A percentile compares a stretch with the other conserved stretches of the same genome.
These are phyloP conservation scores for Ganoderma sinense DNA, from an alignment of 1,284 basidiomycete genomes.

Conservation along the genomic window DNA sequence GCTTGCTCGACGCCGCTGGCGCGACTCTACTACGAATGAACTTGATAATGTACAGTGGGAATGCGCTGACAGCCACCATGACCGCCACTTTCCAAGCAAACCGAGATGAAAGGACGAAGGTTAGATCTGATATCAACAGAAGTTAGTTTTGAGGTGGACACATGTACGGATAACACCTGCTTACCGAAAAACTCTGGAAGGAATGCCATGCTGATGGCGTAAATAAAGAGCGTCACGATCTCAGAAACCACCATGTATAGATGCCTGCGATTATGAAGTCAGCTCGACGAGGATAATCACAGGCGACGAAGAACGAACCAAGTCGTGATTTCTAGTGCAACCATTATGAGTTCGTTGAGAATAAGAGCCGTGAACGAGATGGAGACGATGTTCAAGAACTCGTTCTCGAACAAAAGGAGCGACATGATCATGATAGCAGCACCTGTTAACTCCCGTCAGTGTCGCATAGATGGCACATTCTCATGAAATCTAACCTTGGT, in stretches of 20 bases:
- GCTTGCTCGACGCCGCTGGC: constrained; percentile 94
- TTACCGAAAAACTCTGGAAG: constrained; percentile 96
- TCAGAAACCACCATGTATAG: constrained; percentile 96
- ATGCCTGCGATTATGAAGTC: constrained; percentile 68
- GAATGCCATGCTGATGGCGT: constrained; percentile 92
- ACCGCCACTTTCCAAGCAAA: constrained; percentile 97
- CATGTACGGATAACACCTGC: constrained; percentile 37
- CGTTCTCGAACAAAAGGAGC: constrained; percentile 94
- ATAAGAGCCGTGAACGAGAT: constrained; percentile 98
- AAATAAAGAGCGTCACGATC: constrained; percentile 88
- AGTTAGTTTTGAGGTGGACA: neutral
- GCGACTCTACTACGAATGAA: constrained; percentile 86
- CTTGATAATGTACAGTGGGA: constrained; percentile 94
- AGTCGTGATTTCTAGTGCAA: constrained; percentile 95
- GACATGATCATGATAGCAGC: constrained; percentile 99
- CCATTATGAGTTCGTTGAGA: constrained; percentile 99
- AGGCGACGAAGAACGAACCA: constrained; percentile 64
- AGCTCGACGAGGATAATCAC: neutral
- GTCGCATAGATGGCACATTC: neutral
- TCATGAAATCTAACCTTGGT: constrained; percentile 76
- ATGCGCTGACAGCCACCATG: constrained; percentile 92
- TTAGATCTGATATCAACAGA: constrained; percentile 68
- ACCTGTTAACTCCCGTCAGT: constrained; percentile 53
- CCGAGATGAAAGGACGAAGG: constrained; percentile 87
- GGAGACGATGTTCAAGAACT: constrained; percentile 97